These are phyloP conservation scores for Claviceps sp. DNA, from an alignment of 2,329 filamentous ascomycete species.

Conservation along the genomic window DNA sequence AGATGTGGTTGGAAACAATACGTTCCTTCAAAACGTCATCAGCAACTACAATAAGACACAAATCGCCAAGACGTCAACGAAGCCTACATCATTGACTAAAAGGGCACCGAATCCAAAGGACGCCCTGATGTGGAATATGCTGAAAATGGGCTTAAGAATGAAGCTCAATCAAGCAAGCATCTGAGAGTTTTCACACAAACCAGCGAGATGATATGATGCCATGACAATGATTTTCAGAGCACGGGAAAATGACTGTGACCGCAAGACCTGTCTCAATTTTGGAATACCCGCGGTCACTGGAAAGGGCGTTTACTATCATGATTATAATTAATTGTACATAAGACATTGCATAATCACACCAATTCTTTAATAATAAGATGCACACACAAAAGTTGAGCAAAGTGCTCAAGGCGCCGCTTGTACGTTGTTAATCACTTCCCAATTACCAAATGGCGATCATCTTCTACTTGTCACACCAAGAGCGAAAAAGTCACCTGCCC, in stretches of 20 bases:
- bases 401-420: too few relatives aligned
- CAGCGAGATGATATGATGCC: neutral
- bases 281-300: neutral
- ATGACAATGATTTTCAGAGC: neutral
- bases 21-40: constrained; percentile 23
- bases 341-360: neutral
- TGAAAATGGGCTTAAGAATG: constrained; percentile 4
- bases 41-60: constrained; percentile 19
- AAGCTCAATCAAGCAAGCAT: constrained; percentile 3
- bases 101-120: constrained; percentile 2
- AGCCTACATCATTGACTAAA: neutral
- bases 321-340: neutral
- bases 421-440: too few relatives aligned
- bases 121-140: constrained; percentile 7
- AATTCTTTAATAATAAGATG: neutral
- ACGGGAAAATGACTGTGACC: neutral
- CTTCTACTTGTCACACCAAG: neutral
- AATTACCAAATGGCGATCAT: too few relatives aligned
- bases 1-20: constrained; percentile 26
- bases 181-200: neutral
- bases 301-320: neutral
- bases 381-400: neutral
- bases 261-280: neutral
- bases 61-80: constrained; percentile 2
- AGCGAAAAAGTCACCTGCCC: neutral